A percentile compares a stretch with the other conserved stretches of the same genome.
Evolutionary conservation across 75 land plant genomes (phyloP).

Genomic region (Pseudotsuga menziesii): DNA sequence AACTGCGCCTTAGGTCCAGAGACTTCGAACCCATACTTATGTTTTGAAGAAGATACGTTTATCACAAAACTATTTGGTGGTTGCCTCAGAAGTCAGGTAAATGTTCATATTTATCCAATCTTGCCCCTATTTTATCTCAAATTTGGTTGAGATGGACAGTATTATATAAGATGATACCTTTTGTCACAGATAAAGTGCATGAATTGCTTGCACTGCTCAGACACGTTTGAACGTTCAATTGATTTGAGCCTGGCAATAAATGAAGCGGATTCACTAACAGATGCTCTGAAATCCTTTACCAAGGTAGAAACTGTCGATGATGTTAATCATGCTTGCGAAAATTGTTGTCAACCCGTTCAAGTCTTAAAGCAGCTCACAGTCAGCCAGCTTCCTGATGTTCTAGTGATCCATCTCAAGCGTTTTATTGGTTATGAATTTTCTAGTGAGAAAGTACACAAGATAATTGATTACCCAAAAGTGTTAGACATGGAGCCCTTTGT

Average conservation of each 20-base stretch:
- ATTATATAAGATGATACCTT: not conserved
- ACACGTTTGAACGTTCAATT: slow-evolving; percentile 58
- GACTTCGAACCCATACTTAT: not conserved
- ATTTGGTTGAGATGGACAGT: not conserved
- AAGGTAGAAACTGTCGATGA: slow-evolving; percentile 49
- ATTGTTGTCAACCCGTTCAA: slow-evolving; percentile 54
- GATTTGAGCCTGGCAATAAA: slow-evolving; percentile 81
- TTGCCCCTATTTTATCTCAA: not conserved
- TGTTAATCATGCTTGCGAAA: slow-evolving; percentile 48
- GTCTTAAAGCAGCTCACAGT: slow-evolving; percentile 59
- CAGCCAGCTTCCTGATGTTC: slow-evolving; percentile 46
- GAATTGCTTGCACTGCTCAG: slow-evolving; percentile 48
- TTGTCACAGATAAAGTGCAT: slow-evolving; percentile 57
- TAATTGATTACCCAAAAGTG: slow-evolving; percentile 50
- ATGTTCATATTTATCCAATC: not conserved
- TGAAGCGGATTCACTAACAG: slow-evolving; percentile 35
- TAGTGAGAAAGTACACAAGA: slow-evolving; percentile 65
- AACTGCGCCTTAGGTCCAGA: slow-evolving; percentile 18
- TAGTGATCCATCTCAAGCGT: slow-evolving; percentile 70
- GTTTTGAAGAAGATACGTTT: slow-evolving; percentile 24
- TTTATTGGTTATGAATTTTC: slow-evolving; percentile 49
- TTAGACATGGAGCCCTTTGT: slow-evolving; percentile 62
- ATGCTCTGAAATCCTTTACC: slow-evolving; percentile 56
- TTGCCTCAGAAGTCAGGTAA: slow-evolving; percentile 73
- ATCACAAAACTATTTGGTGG: slow-evolving; percentile 77